Evolutionary conservation across 768 basidiomycete species (phyloP), one percentile per base, ranked within the genome.

Genomic region (Tulasnella sp.): DNA sequence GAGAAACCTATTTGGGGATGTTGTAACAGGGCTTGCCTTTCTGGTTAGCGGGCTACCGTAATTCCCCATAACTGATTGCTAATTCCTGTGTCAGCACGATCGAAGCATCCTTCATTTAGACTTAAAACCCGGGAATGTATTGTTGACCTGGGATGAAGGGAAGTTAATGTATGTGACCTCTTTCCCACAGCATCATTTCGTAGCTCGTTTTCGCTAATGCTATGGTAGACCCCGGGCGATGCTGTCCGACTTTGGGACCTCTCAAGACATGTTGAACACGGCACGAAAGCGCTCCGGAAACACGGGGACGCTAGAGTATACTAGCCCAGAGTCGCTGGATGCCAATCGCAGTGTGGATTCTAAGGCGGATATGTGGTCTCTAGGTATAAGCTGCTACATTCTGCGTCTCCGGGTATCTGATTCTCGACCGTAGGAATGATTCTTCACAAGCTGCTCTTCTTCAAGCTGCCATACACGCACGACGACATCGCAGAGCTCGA

Each of bases 231-330:
- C 94, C 2, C 80, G 89, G 66, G 93, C 91, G 0, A 91, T 97
- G 88, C 75, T 97, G 17, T 91, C 90, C 1, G 94, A 97, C 66
- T 97, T 97, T 70, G 94, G 94, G 17, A 95, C 93, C 0, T 92
- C 89, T 24, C 83, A 89, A 51, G 92, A 95, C 67, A 90, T 90
- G 86, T 75, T 94, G 17, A 78, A 83, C 51, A 78, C 82, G 4
- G 76, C 80, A 17, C 73, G 81, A 11, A 72, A 76, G 15, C 80
- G 94, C 23, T 87, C 88, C 2, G 94, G 94, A n/a, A 91, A 93
- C 66, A 96, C 94, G 9, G 94, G 94, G 67, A 97, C 94, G 0
- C 75, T 96, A 53, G 92, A 95, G 74, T 94, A 88, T 66, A 80
- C 86, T 13, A 83, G 91, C 0, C 95, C 94, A 0, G 95, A 97